Evolutionary conservation across 345 rosid species (phyloP), one percentile per base, ranked within the genome.

Genomic region (Eucalyptus viminalis): DNA sequence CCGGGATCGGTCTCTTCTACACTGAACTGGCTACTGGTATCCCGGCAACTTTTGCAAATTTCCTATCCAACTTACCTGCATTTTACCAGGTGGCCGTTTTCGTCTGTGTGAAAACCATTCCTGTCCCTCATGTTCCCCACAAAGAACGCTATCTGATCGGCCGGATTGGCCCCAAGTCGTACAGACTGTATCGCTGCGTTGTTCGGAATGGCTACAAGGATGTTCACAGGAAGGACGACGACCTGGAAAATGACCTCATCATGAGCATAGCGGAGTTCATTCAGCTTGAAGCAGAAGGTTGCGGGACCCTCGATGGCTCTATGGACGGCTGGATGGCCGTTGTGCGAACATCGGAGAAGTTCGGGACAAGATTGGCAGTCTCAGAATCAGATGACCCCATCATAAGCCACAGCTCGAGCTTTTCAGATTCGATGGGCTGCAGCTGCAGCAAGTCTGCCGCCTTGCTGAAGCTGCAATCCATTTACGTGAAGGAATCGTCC

Each of bases 261-360:
- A 95, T 94, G 96, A 97, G 97, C 94, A 90, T 98, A 13, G 97
- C 97, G 13, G 99, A 98, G 94, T 98, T 97, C 90, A 97, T 98
- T 92, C 98, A 97, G 89, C 93, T 97, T 88, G 99, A 97, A 93
- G 94, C 99, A 3, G 99, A 95, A 94, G 97, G 95, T 50, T 89
- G 90, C 8, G 93, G 95, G 8, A 91, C 95, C 67, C 86, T 87
- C 4, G 96, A 95, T 69, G 93, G 95, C 44, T 90, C 95, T 49
- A 86, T 93, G 8, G 99, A 96, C 9, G 97, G 98, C 11, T 92
- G 96, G 92, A 92, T 95, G 51, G 99, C 99, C 7, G 96, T 97
- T 67, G 98, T 98, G 87, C 93, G 93, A 88, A 91, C 99, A 80
- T 97, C 99, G 6, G 97, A 93, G 62, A 96, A 95, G 93, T 95